These are phyloP conservation scores for Sphenostylis stenocarpa DNA, from an alignment of 306 rosid species.

Conservation along the genomic window DNA sequence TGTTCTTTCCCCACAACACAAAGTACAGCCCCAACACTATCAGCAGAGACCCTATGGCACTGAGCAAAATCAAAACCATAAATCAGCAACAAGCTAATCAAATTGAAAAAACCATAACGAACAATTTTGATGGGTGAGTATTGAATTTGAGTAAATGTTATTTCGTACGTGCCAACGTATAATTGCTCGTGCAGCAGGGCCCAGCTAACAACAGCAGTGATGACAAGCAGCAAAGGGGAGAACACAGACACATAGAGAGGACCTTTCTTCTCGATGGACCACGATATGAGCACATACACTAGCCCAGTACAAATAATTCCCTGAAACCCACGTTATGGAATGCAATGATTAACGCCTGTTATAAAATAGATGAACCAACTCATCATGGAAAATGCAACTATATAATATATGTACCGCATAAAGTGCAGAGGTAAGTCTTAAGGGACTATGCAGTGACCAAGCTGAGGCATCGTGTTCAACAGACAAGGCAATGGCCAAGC, in stretches of 20 bases:
- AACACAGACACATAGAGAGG: conserved; percentile 76
- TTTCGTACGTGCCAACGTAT: conserved; percentile 68
- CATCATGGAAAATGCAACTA: background rate
- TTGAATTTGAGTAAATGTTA: too few species aligned
- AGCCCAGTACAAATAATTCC: conserved; percentile 61
- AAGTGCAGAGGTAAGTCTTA: conserved; percentile 51
- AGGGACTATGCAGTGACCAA: conserved; percentile 57
- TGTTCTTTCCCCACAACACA: conserved; percentile 73
- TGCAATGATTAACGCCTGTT: background rate
- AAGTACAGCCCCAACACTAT: conserved; percentile 65
- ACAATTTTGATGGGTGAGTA: background rate
- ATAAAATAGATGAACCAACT: background rate
- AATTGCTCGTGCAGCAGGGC: conserved; percentile 59
- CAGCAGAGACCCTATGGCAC: conserved; percentile 41
- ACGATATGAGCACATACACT: conserved; percentile 52
- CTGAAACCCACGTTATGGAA: conserved; percentile 35
- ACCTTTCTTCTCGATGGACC: conserved; percentile 75
- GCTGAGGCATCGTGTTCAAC: conserved; percentile 46
- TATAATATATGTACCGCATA: conserved; percentile 46
- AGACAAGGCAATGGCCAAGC: conserved; percentile 50
- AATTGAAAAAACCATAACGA: background rate
- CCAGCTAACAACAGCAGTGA: conserved; percentile 69
- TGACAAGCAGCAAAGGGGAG: conserved; percentile 62
- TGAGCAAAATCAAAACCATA: conserved; percentile 19
- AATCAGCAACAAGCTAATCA: background rate